These are phyloP conservation scores for Monascus ruber DNA, from an alignment of 2,329 filamentous ascomycete genomes.

Conservation along the genomic window DNA sequence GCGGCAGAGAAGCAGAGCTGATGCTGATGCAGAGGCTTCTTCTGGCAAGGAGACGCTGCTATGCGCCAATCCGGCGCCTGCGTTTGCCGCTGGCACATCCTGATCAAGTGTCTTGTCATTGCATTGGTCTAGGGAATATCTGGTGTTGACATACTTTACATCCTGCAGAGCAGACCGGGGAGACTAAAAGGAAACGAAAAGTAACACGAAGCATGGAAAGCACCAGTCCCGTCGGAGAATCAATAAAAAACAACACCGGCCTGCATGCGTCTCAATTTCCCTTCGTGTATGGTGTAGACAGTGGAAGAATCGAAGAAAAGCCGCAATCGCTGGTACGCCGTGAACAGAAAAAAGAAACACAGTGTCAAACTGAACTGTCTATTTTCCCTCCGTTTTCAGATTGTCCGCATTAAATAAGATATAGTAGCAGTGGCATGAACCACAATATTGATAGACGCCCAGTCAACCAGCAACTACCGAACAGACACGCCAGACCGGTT, in stretches of 20 bases:
- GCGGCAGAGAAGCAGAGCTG: no score
- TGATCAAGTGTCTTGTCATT: no score
- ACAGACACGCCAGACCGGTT: conserved; percentile 41
- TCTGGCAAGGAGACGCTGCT: not conserved
- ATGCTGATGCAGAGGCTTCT: not conserved
- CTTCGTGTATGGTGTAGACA: conserved; percentile 1
- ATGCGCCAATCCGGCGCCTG: not conserved
- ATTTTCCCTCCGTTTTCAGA: conserved; percentile 1
- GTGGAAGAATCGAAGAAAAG: conserved; percentile 1
- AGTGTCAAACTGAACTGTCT: not conserved
- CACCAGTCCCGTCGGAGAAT: no score
- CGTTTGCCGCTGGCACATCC: not conserved
- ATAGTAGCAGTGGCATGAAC: no score
- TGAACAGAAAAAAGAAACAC: conserved; percentile 4
- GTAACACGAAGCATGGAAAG: no score
- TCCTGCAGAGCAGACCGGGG: no score
- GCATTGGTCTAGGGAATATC: no score
- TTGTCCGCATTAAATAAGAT: not conserved
- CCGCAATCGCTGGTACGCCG: not conserved
- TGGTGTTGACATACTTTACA: no score
- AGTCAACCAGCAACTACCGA: conserved; percentile 17
- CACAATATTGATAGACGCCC: no score
- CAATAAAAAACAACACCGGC: no score
- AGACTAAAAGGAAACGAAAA: no score
- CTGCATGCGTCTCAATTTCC: no score